A percentile compares a stretch with the other conserved stretches of the same genome.
Conservation (phyloP, 495 filamentous ascomycete species). For the Cercophora samala region DNA sequence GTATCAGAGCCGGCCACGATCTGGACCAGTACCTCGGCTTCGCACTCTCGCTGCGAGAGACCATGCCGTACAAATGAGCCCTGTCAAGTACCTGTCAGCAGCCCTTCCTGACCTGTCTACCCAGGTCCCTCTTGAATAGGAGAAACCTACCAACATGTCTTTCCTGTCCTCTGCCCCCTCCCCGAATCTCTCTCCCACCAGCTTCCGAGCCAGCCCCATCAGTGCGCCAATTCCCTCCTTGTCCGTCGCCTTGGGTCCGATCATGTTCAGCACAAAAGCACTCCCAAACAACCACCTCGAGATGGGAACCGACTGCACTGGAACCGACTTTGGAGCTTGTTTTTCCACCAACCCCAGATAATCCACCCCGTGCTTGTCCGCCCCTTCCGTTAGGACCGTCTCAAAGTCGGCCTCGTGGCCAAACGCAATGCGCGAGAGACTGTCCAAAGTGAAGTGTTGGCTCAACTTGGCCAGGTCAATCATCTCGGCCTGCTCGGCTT, state of each 20-base stretch:
- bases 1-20: slow-evolving; percentile 63
- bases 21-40: slow-evolving; percentile 41
- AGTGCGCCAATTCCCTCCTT: slow-evolving; percentile 42
- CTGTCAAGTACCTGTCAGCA: slow-evolving; percentile 18
- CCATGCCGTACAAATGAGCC: slow-evolving; percentile 37
- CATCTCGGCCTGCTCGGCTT: slow-evolving; percentile 18
- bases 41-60: slow-evolving; percentile 30
- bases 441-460: slow-evolving; percentile 52
- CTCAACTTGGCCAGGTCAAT: slow-evolving; percentile 46
- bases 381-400: slow-evolving; percentile 40
- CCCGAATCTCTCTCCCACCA: slow-evolving; percentile 39
- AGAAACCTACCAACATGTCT: slow-evolving; percentile 42
- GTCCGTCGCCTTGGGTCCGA: slow-evolving; percentile 55
- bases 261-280: slow-evolving; percentile 48
- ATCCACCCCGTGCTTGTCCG: slow-evolving; percentile 42
- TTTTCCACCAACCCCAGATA: slow-evolving; percentile 44
- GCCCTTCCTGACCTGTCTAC: slow-evolving; percentile 22
- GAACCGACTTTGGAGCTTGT: slow-evolving; percentile 27
- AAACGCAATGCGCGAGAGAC: slow-evolving; percentile 49
- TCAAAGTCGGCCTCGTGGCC: slow-evolving; percentile 46
- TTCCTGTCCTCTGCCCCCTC: slow-evolving; percentile 36
- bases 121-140: slow-evolving; percentile 26
- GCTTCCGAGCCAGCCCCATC: slow-evolving; percentile 30
- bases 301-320: slow-evolving; percentile 31
- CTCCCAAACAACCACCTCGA: slow-evolving; percentile 30